These are phyloP conservation scores for Penicillium occitanis DNA, from an alignment of 2,329 filamentous ascomycete genomes.

Conservation along the genomic window DNA sequence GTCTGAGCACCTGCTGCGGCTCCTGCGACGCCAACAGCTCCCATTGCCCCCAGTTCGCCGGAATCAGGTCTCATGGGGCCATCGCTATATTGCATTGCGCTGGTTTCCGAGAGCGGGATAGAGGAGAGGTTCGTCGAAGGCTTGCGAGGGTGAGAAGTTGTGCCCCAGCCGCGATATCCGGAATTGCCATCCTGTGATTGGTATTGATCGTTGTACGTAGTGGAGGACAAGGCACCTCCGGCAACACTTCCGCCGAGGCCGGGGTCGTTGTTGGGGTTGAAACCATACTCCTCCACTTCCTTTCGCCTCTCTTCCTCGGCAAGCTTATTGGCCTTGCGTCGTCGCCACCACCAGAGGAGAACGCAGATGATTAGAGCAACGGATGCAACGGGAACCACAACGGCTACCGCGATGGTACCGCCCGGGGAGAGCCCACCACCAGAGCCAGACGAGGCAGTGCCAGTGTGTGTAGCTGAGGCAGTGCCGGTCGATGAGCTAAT, in stretches of 20 bases:
- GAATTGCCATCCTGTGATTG: constrained; percentile 42
- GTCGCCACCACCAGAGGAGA: constrained; percentile 82
- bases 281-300: constrained; percentile 95
- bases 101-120: constrained; percentile 70
- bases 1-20: constrained; percentile 64
- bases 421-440: constrained; percentile 43
- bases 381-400: constrained; percentile 87
- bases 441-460: constrained; percentile 19
- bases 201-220: constrained; percentile 35
- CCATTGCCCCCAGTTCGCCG: constrained; percentile 78
- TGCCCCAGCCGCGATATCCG: constrained; percentile 94
- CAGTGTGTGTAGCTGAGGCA: constrained; percentile 20
- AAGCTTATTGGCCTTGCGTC: constrained; percentile 78
- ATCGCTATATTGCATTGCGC: constrained; percentile 62
- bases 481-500: constrained; percentile 14
- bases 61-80: constrained; percentile 57
- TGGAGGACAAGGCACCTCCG: constrained; percentile 41
- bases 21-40: constrained; percentile 70
- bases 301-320: constrained; percentile 87
- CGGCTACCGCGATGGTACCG: constrained; percentile 84
- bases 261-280: constrained; percentile 95
- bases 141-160: constrained; percentile 74
- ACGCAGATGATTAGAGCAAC: constrained; percentile 77
- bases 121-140: constrained; percentile 84
- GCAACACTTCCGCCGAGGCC: constrained; percentile 64